Evolutionary conservation across 495 filamentous ascomycete species (phyloP).

Genomic region (Daldinia bambusicola): DNA sequence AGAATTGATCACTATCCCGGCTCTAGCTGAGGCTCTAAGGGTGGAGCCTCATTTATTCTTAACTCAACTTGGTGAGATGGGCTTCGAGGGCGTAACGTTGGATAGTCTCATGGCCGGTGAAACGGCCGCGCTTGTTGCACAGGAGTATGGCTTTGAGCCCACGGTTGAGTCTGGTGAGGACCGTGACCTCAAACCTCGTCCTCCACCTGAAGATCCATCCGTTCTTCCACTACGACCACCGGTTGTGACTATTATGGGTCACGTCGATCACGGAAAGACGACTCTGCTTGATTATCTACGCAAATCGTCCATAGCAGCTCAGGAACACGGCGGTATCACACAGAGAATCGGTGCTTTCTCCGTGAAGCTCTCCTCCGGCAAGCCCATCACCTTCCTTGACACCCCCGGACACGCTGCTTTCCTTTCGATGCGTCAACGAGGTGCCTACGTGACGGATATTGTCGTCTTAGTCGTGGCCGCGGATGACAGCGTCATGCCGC

Average conservation of each 20-base stretch:
- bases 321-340: slow-evolving; percentile 96
- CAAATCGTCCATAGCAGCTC: slow-evolving; percentile 87
- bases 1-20: slow-evolving; percentile 87
- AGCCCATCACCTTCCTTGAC: slow-evolving; percentile 94
- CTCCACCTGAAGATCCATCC: slow-evolving; percentile 75
- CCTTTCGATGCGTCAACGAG: slow-evolving; percentile 92
- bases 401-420: slow-evolving; percentile 98
- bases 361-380: slow-evolving; percentile 83
- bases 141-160: slow-evolving; percentile 93
- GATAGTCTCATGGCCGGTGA: slow-evolving; percentile 90
- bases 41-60: slow-evolving; percentile 77
- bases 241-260: slow-evolving; percentile 99
- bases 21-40: slow-evolving; percentile 81
- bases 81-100: slow-evolving; percentile 82
- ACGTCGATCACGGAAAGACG: slow-evolving; percentile 99
- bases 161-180: slow-evolving; percentile 72
- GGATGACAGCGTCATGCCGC: slow-evolving; percentile 97
- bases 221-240: slow-evolving; percentile 80
- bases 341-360: slow-evolving; percentile 99
- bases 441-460: slow-evolving; percentile 96
- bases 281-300: slow-evolving; percentile 94
- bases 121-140: slow-evolving; percentile 87
- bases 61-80: slow-evolving; percentile 76
- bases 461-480: slow-evolving; percentile 96
- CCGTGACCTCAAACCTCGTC: slow-evolving; percentile 78